These are phyloP conservation scores for Wickerhamomyces mucosus DNA, from an alignment of 805 yeast genomes.

Conservation along the genomic window DNA sequence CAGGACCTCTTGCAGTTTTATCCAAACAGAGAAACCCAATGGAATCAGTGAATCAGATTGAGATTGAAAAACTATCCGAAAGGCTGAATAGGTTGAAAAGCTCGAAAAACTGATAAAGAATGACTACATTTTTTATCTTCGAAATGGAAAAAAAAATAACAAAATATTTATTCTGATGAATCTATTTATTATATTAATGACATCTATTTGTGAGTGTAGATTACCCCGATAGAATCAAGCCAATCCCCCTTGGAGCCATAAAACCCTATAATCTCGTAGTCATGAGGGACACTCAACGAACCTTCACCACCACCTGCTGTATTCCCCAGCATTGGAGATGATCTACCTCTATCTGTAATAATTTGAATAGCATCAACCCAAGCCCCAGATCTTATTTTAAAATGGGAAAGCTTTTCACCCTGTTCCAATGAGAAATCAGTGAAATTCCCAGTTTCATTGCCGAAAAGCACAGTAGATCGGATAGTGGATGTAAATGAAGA, in stretches of 20 bases:
- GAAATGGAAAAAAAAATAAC: too few species aligned
- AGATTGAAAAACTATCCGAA: constrained; percentile 22
- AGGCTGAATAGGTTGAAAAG: constrained; percentile 12
- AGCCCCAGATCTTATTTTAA: constrained; percentile 63
- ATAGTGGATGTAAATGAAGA: background rate
- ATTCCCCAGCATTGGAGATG: constrained; percentile 57
- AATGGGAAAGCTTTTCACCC: constrained; percentile 52
- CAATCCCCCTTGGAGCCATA: constrained; percentile 62
- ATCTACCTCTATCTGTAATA: constrained; percentile 45
- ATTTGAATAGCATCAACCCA: constrained; percentile 90
- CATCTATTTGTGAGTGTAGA: too few species aligned
- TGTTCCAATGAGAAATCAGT: constrained; percentile 44
- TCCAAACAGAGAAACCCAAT: too few species aligned
- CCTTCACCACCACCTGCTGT: constrained; percentile 55
- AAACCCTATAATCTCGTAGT: constrained; percentile 54
- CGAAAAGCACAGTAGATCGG: constrained; percentile 27
- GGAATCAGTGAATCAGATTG: constrained; percentile 5
- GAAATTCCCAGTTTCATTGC: constrained; percentile 42
- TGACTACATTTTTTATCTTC: background rate
- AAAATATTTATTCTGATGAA: too few species aligned
- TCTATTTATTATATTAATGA: too few species aligned
- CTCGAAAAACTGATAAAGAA: background rate
- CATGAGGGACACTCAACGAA: constrained; percentile 54
- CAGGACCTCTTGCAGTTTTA: constrained; percentile 11
- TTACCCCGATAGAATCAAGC: constrained; percentile 66